Conservation (phyloP, 129 eudicot species). For the Solidago caesia region DNA sequence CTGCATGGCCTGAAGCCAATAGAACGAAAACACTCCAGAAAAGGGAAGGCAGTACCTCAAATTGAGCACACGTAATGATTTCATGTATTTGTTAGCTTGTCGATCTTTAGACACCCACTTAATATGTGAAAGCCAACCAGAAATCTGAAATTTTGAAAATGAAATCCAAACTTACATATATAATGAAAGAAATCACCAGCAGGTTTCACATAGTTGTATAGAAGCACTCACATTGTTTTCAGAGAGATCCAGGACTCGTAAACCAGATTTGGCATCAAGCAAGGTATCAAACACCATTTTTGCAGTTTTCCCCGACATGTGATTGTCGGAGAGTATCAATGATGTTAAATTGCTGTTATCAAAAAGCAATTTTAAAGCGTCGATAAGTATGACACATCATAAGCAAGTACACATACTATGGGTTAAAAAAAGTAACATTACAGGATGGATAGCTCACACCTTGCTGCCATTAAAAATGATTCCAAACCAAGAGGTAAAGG, state of each 20-base stretch:
- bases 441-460: constrained; percentile 39
- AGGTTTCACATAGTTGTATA: constrained; percentile 3
- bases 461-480: constrained; percentile 53
- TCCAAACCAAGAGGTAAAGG: constrained; percentile 60
- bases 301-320: constrained; percentile 49
- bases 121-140: constrained; percentile 77
- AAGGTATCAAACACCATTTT: constrained; percentile 57
- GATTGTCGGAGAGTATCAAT: constrained; percentile 52
- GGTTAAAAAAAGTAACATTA: not conserved
- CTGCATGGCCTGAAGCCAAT: no score
- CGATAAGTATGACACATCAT: constrained; percentile 3
- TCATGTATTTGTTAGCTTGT: constrained; percentile 42
- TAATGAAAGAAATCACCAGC: not conserved
- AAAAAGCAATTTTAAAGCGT: constrained; percentile 10
- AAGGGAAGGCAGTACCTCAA: constrained; percentile 48
- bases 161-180: not conserved
- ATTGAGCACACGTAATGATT: constrained; percentile 59
- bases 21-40: no score
- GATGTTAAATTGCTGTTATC: constrained; percentile 52
- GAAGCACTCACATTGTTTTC: constrained; percentile 67
- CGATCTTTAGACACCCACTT: constrained; percentile 38
- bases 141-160: constrained; percentile 47
- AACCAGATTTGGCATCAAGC: constrained; percentile 55
- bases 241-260: constrained; percentile 66
- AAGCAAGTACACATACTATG: not conserved